phyloP scores from a whole-genome alignment of 805 yeast species.

The Priceomyces medius region DNA sequence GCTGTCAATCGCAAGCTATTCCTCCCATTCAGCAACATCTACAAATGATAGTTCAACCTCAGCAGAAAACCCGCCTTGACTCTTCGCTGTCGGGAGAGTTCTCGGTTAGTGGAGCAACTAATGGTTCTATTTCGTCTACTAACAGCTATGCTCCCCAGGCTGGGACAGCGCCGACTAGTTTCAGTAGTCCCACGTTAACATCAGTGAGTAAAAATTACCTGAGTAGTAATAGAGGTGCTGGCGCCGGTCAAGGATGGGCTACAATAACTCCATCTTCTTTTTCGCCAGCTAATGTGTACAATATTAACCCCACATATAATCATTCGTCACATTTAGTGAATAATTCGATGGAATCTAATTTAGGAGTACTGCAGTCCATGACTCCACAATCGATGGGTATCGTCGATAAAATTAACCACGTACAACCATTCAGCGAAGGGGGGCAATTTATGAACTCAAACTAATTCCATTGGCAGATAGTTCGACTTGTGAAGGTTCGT shows the following conservation, averaged over 20 bases:
- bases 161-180: conserved; percentile 4
- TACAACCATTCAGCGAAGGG: neutral
- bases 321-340: neutral
- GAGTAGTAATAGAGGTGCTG: neutral
- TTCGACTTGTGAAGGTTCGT: too few species aligned
- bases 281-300: neutral
- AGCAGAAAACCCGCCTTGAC: conserved; percentile 2
- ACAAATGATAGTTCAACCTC: conserved; percentile 5
- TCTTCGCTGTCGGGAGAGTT: conserved; percentile 14
- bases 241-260: conserved; percentile 2
- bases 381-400: neutral
- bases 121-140: conserved; percentile 12
- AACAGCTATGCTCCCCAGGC: conserved; percentile 5
- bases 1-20: conserved; percentile 4
- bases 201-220: neutral
- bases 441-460: neutral
- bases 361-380: neutral
- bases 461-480: too few species aligned
- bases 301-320: too few species aligned
- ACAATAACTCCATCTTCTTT: neutral
- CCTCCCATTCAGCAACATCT: conserved; percentile 13
- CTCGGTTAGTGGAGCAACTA: conserved; percentile 10
- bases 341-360: neutral
- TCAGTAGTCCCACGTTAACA: conserved; percentile 5
- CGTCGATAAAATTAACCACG: neutral